Base-by-base conservation (phyloP, 257 asterid genomes). In the Nicotiana knightiana region DNA sequence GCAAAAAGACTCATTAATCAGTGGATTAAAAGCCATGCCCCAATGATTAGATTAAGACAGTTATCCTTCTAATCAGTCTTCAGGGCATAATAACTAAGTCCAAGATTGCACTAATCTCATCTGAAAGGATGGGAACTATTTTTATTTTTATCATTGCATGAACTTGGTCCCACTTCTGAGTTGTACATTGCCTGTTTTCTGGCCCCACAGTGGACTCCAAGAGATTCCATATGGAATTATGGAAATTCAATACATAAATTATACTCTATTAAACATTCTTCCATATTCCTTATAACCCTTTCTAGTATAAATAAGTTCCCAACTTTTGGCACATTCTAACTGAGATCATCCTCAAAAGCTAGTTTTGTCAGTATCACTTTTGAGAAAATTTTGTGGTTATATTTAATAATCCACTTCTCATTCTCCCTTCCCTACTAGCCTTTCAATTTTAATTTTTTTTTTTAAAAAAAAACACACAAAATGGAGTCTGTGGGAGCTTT, bases 401-500 rank as follows among this genome's bases (percentile, higher is more conserved):
- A 64, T 62, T 67, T 43, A 37, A 9, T 48, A 26, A 46, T 28
- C 16, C 82, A 24, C 8, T 8, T n/a, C 26, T 4, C 18, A n/a
- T 46, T 21, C 17, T 37, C 28, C 9, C 77, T 26, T 16, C 51
- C 12, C 0, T 43, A 13, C 18, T 4, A 12, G 17, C 3, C 12
- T 39, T 30, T 2, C 24, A 54, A 59, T n/a, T 9, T 37, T 32
- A 3, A 21, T 28, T 28, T 28, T 28, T 1, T 28, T 28, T 28
- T 4, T 35, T 35, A 4, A 4, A 37, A 1, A 2, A 8, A 43
- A 43, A 43, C 9, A 43, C 10, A 39, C 48, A 10, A 11, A 82
- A 90, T 93, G 97, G 97, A 92, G 87, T 66, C 83, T 33, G 24
- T 89, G 78, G 93, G 88, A 70, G 91, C 85, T 76, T 84, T 88